Evolutionary conservation across 2,329 filamentous ascomycete genomes (phyloP).

Genomic region (Didymella segeticola): DNA sequence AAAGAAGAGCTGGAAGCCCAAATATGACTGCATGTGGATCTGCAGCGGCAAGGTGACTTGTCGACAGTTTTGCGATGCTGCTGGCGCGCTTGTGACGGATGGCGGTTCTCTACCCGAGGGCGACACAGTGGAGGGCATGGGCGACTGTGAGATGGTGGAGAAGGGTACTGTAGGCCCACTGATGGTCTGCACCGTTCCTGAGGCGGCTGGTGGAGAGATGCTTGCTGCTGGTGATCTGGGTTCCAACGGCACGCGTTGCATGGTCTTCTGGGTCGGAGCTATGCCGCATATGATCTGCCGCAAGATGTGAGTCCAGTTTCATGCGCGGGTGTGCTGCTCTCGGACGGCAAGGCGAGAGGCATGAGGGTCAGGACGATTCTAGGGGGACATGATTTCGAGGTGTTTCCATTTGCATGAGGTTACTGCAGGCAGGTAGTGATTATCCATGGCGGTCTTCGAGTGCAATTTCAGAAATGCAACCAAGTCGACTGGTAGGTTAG

Average conservation of each 20-base stretch:
- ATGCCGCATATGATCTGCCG: background rate
- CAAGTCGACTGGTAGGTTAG: too few relatives aligned
- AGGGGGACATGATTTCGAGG: too few relatives aligned
- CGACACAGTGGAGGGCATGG: background rate
- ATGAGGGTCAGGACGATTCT: too few relatives aligned
- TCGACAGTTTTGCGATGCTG: background rate
- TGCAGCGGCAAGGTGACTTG: background rate
- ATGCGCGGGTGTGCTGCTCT: background rate
- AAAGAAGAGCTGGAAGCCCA: background rate
- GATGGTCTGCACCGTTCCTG: background rate
- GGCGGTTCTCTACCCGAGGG: background rate
- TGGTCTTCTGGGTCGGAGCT: background rate
- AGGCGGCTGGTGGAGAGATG: background rate
- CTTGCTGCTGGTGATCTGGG: background rate
- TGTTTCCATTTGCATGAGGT: too few relatives aligned
- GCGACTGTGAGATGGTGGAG: background rate
- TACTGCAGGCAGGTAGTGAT: too few relatives aligned
- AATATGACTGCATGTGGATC: constrained; percentile 2
- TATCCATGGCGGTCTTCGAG: too few relatives aligned
- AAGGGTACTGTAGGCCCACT: background rate
- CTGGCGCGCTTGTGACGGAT: background rate
- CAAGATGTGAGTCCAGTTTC: too few relatives aligned
- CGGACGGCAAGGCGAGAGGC: background rate
- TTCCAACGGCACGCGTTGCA: background rate
- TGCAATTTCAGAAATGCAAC: too few relatives aligned